Evolutionary conservation across 208 protist genomes (phyloP), one percentile per base, ranked within the genome.

Genomic region (Trypanosoma congolense): DNA sequence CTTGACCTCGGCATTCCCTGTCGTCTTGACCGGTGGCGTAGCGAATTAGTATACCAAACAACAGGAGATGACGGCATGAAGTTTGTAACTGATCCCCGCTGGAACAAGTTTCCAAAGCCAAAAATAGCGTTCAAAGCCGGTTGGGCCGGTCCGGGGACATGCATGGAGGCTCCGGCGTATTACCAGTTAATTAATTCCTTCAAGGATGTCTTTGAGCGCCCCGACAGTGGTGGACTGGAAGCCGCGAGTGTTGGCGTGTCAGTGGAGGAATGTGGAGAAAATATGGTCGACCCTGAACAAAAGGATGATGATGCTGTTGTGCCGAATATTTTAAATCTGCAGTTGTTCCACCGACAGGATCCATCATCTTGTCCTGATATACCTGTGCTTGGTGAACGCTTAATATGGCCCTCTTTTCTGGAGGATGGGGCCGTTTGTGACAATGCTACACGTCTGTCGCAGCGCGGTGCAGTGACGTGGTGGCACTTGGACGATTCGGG

Each of bases 401-500:
- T 96, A n/a, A 5, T 70, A 14, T 96, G 91, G 88, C 91, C 88
- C 18, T 62, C 62, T 2, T 82, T 73, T 56, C 21, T 92, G 16
- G 79, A 80, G 18, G 81, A 90, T 48, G 70, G 68, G n/a, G 82
- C 78, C 14, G 68, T 90, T 18, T 85, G 85, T 53, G 88, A 92
- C 50, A 81, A 81, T 30, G 86, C 88, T 22, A 95, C 88, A 18
- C 73, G 74, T 44, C 57, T 90, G 16, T 91, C 88, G 4, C 82
- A 94, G 49, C 61, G 68, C 12, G 85, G 83, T 0, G 80, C 80
- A 24, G 38, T 85, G 22, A 87, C 82, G 0, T 90, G 84, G 76
- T 96, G 91, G 88, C 87, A 92, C 60, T 65, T 96, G 26, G 87
- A 95, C 64, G 91, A 96, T 73, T 87, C 66, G 6, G 91, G 88